Evolutionary conservation across 208 protist genomes (phyloP), one percentile per base, ranked within the genome.

Genomic region (Trypanosoma boissoni): DNA sequence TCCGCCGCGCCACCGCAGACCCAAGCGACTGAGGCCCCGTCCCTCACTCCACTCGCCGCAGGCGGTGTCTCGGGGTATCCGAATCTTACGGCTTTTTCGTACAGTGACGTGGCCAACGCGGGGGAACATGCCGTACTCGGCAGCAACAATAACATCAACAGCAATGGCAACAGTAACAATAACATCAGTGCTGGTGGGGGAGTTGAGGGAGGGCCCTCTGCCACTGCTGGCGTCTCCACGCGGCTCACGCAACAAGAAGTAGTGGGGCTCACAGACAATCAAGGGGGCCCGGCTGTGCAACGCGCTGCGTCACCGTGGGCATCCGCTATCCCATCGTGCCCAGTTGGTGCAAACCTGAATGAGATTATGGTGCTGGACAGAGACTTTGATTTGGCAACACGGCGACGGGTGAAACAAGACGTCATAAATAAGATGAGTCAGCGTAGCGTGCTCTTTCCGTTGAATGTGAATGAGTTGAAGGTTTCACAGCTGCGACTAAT

Each of bases 361-460:
- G 60, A 55, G 16, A 2, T 36, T 9, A 24, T 6, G 28, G 27
- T 41, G n/a, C 7, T 20, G 23, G 41, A 73, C 65, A 27, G 76
- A 66, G 52, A 78, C 31, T 48, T 84, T 52, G 80, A 87, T 27
- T 68, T 78, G 26, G 70, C 76, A 52, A 58, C 74, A 45, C 66
- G 76, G 37, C 79, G 72, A 2, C 75, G 72, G 18, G 66, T 91
- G 18, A 69, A 79, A 23, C 79, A 91, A 68, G 75, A 87, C 24
- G 58, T 89, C 36, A 75, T 91, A 64, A 86, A 89, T 43, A 74
- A 86, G 56, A 64, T 88, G 14, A 58, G 50, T 28, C 64, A 79
- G 44, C 68, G 65, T 50, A 67, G 51, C 26, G 73, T 84, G 16
- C 46, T 91, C 7, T 91, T 95, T 36, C 82, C 85, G 5, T 72